Evolutionary conservation across 768 basidiomycete genomes (phyloP).

Genomic region (Tulasnella sp.): DNA sequence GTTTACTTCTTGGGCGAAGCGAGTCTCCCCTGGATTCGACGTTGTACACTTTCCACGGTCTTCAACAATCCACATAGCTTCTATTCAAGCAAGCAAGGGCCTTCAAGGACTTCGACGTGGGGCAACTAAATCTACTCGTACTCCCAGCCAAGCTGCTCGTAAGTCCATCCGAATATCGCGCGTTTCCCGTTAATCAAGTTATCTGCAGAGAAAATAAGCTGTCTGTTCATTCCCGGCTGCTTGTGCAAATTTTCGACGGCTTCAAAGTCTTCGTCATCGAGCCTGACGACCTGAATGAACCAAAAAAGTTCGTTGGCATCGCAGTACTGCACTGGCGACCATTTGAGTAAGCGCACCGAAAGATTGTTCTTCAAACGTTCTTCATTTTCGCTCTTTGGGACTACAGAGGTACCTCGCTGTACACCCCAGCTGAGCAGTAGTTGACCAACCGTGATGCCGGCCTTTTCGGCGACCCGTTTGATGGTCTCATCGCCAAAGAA

Average conservation of each 20-base stretch:
- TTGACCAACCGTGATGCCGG: conserved; percentile 54
- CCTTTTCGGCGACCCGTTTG: conserved; percentile 46
- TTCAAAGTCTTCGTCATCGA: too few relatives aligned
- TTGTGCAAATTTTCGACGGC: neutral
- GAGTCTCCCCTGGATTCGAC: too few relatives aligned
- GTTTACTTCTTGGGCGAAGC: too few relatives aligned
- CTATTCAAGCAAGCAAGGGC: too few relatives aligned
- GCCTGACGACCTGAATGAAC: too few relatives aligned
- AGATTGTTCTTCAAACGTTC: conserved; percentile 5
- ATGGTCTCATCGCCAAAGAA: conserved; percentile 34
- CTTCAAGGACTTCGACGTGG: too few relatives aligned
- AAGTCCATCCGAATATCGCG: neutral
- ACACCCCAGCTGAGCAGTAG: conserved; percentile 75
- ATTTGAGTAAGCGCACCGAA: too few relatives aligned
- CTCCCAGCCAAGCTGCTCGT: neutral
- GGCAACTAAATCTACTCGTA: too few relatives aligned
- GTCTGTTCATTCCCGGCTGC: neutral
- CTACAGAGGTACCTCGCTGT: conserved; percentile 64
- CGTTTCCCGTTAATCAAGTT: neutral
- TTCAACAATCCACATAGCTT: too few relatives aligned
- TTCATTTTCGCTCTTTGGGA: conserved; percentile 71
- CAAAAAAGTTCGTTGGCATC: too few relatives aligned
- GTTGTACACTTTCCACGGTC: too few relatives aligned
- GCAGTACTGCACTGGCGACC: too few relatives aligned
- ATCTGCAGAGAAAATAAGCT: neutral